These are phyloP conservation scores for Solanum chaucha DNA, from an alignment of 257 asterid species.

Conservation along the genomic window DNA sequence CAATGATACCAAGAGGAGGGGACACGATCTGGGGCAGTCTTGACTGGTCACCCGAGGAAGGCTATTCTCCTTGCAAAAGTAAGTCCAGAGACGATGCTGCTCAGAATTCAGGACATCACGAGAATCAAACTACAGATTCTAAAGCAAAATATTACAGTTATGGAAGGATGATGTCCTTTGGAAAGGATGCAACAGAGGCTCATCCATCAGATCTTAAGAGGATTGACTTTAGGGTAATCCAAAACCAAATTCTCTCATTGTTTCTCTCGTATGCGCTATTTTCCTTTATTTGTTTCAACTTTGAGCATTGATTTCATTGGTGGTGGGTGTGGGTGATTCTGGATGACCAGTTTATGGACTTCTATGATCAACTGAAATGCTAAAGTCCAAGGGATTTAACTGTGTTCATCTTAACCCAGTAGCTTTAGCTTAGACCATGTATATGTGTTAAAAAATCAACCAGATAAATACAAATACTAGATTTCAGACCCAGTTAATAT, in stretches of 20 bases:
- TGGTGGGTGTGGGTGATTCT: neutral
- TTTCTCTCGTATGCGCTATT: neutral
- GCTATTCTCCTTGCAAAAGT: slow-evolving; percentile 36
- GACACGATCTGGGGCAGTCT: slow-evolving; percentile 90
- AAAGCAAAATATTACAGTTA: slow-evolving; percentile 26
- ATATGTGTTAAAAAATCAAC: neutral
- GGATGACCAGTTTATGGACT: neutral
- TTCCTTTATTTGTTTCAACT: neutral
- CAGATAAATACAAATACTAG: neutral
- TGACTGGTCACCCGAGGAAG: slow-evolving; percentile 90
- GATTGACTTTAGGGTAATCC: slow-evolving; percentile 66
- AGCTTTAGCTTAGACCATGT: neutral
- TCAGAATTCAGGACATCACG: slow-evolving; percentile 18
- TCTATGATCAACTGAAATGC: neutral
- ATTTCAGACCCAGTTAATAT: neutral
- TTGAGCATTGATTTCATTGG: neutral
- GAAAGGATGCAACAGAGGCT: slow-evolving; percentile 49
- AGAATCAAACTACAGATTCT: slow-evolving; percentile 17
- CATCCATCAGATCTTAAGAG: slow-evolving; percentile 57
- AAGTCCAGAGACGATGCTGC: slow-evolving; percentile 21
- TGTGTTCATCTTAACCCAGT: neutral
- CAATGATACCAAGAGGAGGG: slow-evolving; percentile 93
- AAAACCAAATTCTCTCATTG: neutral
- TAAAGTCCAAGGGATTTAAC: neutral
- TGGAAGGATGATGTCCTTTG: slow-evolving; percentile 80